Evolutionary conservation across 75 land plant genomes (phyloP).

Genomic region (Larix kaempferi): DNA sequence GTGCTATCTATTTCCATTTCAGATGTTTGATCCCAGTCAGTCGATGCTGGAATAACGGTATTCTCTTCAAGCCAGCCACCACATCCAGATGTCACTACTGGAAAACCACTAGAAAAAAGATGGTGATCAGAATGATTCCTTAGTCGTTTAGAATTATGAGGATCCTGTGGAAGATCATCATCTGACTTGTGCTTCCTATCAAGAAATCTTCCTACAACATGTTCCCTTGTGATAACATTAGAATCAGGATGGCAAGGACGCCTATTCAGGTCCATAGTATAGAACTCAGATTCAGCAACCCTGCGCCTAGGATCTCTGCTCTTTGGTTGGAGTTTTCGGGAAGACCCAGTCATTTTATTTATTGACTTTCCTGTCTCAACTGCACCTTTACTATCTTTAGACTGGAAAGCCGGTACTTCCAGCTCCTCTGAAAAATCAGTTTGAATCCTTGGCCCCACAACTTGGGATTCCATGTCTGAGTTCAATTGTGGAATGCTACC

Average conservation of each 20-base stretch:
- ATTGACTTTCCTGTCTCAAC: not conserved
- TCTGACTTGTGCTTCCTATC: slow-evolving; percentile 36
- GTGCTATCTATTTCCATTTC: slow-evolving; percentile 34
- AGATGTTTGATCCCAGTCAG: slow-evolving; percentile 10
- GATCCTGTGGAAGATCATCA: slow-evolving; percentile 24
- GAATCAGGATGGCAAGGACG: slow-evolving; percentile 3
- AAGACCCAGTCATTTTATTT: not conserved
- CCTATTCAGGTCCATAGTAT: slow-evolving; percentile 5
- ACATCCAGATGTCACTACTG: slow-evolving; percentile 19
- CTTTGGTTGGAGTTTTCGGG: slow-evolving; percentile 15
- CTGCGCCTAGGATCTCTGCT: slow-evolving; percentile 39
- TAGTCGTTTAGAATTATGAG: slow-evolving; percentile 29
- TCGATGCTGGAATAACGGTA: slow-evolving; percentile 1
- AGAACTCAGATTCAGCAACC: slow-evolving; percentile 11
- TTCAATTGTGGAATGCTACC: not conserved
- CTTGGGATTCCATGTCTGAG: not conserved
- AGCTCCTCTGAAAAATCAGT: not conserved
- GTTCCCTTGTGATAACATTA: slow-evolving; percentile 4
- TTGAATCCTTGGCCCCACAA: slow-evolving; percentile 5
- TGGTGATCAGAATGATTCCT: slow-evolving; percentile 13
- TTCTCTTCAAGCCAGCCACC: slow-evolving; percentile 64
- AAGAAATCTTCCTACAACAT: slow-evolving; percentile 10
- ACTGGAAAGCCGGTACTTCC: not conserved
- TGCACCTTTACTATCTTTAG: slow-evolving; percentile 2
- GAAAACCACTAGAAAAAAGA: slow-evolving; percentile 5